Percentiles rank a stretch among this genome's conserved stretches.
These are phyloP conservation scores for Penicillium paxilli DNA, from an alignment of 495 filamentous ascomycete species.

Conservation along the genomic window DNA sequence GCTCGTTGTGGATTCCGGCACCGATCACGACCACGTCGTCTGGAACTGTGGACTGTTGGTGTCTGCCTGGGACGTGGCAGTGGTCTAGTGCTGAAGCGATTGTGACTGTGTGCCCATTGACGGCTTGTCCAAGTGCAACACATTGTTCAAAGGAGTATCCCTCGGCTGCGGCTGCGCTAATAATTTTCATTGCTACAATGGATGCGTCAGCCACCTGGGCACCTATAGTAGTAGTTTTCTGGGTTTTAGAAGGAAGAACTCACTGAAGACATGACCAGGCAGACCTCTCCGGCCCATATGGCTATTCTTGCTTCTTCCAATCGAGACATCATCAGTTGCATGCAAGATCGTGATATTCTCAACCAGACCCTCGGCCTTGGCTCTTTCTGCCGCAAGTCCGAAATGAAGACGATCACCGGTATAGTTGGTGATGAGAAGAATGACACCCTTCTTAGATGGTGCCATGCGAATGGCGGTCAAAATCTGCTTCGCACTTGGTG, in stretches of 20 bases:
- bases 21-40: constrained; percentile 4
- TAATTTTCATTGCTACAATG: constrained; percentile 7
- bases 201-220: neutral
- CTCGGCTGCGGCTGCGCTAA: constrained; percentile 4
- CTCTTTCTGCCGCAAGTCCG: constrained; percentile 3
- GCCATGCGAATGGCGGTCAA: constrained; percentile 3
- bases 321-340: constrained; percentile 8
- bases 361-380: constrained; percentile 1
- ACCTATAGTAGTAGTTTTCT: too few species aligned
- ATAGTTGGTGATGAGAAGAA: constrained; percentile 8
- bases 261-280: constrained; percentile 12
- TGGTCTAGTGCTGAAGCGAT: constrained; percentile 4
- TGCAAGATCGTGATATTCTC: neutral
- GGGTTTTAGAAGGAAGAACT: neutral
- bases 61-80: constrained; percentile 4
- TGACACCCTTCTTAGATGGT: constrained; percentile 3
- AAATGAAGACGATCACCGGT: constrained; percentile 8
- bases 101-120: constrained; percentile 2
- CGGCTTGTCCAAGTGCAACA: constrained; percentile 5
- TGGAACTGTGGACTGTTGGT: constrained; percentile 1
- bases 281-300: constrained; percentile 10
- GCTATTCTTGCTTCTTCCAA: constrained; percentile 9
- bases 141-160: constrained; percentile 11
- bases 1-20: constrained; percentile 9
- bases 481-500: constrained; percentile 5